Percentiles rank a stretch among this genome's conserved stretches.
Evolutionary conservation across 441 rosid genomes (phyloP).

Genomic region (Theobroma grandiflorum): DNA sequence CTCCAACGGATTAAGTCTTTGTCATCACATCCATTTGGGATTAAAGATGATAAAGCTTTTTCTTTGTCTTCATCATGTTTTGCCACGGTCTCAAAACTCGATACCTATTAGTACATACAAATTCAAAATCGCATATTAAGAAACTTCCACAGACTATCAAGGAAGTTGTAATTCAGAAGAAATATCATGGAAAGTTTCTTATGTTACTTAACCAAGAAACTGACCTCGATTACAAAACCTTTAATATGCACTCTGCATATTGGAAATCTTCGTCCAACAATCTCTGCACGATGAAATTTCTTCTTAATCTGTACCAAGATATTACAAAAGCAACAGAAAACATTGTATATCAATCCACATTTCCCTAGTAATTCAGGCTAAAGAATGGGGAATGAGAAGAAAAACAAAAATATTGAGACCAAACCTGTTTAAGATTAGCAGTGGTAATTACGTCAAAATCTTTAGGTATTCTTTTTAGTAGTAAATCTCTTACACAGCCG

Average conservation of each 20-base stretch:
- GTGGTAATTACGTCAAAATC: slow-evolving; percentile 97
- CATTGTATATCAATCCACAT: background rate
- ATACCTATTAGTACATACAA: slow-evolving; percentile 59
- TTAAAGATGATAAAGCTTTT: slow-evolving; percentile 37
- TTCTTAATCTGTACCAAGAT: slow-evolving; percentile 54
- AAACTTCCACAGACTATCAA: slow-evolving; percentile 14
- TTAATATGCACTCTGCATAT: slow-evolving; percentile 74
- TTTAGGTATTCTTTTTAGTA: slow-evolving; percentile 79
- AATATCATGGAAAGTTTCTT: slow-evolving; percentile 12
- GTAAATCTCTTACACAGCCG: slow-evolving; percentile 95
- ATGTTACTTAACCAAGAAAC: slow-evolving; percentile 30
- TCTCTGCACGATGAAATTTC: slow-evolving; percentile 53
- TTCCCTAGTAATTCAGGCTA: background rate
- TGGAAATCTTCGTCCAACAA: slow-evolving; percentile 85
- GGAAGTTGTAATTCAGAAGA: slow-evolving; percentile 23
- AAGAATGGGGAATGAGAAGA: background rate
- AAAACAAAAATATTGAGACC: slow-evolving; percentile 4
- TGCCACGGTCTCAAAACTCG: slow-evolving; percentile 85
- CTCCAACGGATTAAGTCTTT: slow-evolving; percentile 75
- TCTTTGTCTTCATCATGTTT: slow-evolving; percentile 47
- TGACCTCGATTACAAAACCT: slow-evolving; percentile 78
- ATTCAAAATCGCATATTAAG: slow-evolving; percentile 24
- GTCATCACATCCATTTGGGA: slow-evolving; percentile 48
- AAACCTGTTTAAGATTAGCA: slow-evolving; percentile 80
- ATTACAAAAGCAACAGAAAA: slow-evolving; percentile 17